These are phyloP conservation scores for Nothophoma quercina DNA, from an alignment of 2,329 filamentous ascomycete species.

Conservation along the genomic window DNA sequence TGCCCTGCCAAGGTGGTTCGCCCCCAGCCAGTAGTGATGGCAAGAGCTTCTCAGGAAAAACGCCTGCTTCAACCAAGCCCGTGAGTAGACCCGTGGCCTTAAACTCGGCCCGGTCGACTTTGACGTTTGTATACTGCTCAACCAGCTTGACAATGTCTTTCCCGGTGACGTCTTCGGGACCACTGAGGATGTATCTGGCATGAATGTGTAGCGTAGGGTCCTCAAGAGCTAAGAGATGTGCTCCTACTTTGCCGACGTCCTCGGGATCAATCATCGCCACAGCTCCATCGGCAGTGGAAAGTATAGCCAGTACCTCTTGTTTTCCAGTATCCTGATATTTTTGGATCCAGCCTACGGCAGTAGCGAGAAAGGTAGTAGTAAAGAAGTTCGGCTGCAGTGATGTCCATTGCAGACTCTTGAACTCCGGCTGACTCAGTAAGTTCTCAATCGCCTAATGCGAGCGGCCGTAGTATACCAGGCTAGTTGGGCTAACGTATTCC, in stretches of 20 bases:
- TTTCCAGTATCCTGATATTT: conserved; percentile 6
- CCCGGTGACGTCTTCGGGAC: conserved; percentile 24
- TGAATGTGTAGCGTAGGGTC: conserved; percentile 21
- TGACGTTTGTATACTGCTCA: conserved; percentile 19
- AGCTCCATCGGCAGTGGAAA: not conserved
- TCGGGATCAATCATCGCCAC: conserved; percentile 23
- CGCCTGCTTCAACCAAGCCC: conserved; percentile 21
- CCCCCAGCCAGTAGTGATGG: no score
- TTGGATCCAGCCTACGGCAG: conserved; percentile 18
- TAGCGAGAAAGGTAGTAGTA: not conserved
- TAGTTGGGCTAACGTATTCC: conserved; percentile 18
- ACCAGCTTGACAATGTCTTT: conserved; percentile 21
- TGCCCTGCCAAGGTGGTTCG: no score
- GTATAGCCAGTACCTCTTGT: conserved; percentile 14
- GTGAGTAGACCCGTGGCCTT: no score
- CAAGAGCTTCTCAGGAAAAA: conserved; percentile 7
- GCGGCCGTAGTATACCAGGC: conserved; percentile 24
- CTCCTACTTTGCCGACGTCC: conserved; percentile 26
- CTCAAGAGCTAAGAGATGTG: conserved; percentile 18
- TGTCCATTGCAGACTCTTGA: conserved; percentile 20
- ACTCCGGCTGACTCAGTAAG: conserved; percentile 17
- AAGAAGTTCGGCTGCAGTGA: conserved; percentile 27
- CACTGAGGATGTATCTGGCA: conserved; percentile 24
- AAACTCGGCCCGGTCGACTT: conserved; percentile 21
- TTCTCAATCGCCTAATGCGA: conserved; percentile 29